Conservation (phyloP, 1,284 basidiomycete species). For the Irpex sp. region DNA sequence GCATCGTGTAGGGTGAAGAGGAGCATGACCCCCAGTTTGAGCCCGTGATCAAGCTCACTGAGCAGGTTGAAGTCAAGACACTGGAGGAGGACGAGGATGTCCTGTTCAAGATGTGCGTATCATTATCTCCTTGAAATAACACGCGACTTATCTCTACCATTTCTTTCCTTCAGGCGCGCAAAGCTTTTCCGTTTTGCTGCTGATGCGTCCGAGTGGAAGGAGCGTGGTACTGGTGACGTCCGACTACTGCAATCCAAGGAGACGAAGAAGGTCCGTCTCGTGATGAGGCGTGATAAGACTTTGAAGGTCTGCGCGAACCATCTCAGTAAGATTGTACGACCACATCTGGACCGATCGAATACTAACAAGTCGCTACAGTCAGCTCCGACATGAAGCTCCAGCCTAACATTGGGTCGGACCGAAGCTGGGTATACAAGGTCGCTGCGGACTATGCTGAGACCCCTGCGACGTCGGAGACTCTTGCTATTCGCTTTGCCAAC, state of each 20-base stretch:
- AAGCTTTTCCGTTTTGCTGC: conserved; percentile 97
- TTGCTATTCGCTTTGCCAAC: conserved; percentile 98
- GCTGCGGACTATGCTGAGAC: conserved; percentile 92
- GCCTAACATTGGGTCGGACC: conserved; percentile 98
- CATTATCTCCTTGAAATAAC: conserved; percentile 24
- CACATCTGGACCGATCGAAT: conserved; percentile 1
- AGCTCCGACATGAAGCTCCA: conserved; percentile 90
- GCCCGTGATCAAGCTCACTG: conserved; percentile 96
- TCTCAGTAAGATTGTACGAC: conserved; percentile 61
- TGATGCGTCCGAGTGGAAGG: conserved; percentile 90
- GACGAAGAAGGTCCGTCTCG: conserved; percentile 90
- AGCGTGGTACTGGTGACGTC: conserved; percentile 91
- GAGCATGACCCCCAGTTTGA: conserved; percentile 92
- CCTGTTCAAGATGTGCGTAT: conserved; percentile 92
- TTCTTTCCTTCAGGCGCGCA: conserved; percentile 69
- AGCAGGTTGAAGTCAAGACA: conserved; percentile 94
- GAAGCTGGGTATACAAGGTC: conserved; percentile 99
- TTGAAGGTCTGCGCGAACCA: conserved; percentile 99
- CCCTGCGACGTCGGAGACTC: conserved; percentile 87
- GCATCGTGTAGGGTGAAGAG: conserved; percentile 55
- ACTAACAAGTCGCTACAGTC: conserved; percentile 51
- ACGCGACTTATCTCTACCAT: conserved; percentile 11
- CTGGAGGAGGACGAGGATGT: conserved; percentile 93
- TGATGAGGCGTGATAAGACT: conserved; percentile 99
- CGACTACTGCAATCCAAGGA: conserved; percentile 86